Evolutionary conservation across 2,329 filamentous ascomycete genomes (phyloP).

Genomic region (Cercospora sesami): DNA sequence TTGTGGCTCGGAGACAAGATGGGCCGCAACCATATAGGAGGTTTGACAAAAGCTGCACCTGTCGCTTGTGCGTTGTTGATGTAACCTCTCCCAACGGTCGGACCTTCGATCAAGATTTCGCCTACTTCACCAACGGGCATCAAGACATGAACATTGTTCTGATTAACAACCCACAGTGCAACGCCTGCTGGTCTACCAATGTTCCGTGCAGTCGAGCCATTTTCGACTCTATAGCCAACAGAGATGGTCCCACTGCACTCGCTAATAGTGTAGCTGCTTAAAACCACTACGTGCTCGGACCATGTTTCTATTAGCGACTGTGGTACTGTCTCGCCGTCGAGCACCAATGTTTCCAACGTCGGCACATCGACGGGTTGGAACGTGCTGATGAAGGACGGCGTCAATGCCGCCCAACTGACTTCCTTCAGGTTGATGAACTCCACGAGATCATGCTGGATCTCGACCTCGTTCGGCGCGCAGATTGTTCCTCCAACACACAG

Average conservation of each 20-base stretch:
- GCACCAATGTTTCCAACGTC: slow-evolving; percentile 2
- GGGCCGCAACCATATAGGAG: background rate
- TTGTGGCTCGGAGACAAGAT: background rate
- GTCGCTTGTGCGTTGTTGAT: slow-evolving; percentile 31
- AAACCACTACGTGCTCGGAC: background rate
- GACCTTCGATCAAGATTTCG: slow-evolving; percentile 50
- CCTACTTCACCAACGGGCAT: slow-evolving; percentile 32
- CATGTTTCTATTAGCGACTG: background rate
- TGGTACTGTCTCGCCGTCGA: background rate
- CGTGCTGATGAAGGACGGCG: background rate
- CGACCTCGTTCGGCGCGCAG: background rate
- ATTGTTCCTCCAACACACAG: background rate
- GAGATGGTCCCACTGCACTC: slow-evolving; percentile 5
- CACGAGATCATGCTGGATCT: background rate
- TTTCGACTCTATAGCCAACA: background rate
- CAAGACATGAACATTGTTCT: background rate
- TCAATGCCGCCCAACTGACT: background rate
- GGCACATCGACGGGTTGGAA: background rate
- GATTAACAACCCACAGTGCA: background rate
- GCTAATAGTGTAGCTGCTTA: background rate
- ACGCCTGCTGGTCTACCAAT: background rate
- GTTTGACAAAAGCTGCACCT: background rate
- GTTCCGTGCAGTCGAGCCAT: background rate
- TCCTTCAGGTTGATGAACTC: background rate
- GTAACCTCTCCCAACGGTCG: slow-evolving; percentile 47